These are phyloP conservation scores for Nicotiana obtusifolia DNA, from an alignment of 257 asterid species.

Conservation along the genomic window DNA sequence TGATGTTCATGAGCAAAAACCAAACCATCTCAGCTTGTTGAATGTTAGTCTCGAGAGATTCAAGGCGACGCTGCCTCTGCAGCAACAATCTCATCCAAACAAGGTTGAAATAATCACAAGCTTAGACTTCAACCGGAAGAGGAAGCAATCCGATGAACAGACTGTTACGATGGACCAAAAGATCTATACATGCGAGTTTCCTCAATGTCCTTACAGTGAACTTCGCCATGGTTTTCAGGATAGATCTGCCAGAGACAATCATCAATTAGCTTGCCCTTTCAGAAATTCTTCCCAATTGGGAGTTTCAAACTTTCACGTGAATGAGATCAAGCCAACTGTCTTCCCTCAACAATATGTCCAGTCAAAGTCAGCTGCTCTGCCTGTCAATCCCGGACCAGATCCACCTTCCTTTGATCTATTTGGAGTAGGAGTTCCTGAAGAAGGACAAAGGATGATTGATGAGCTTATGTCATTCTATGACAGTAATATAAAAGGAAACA, in stretches of 20 bases:
- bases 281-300: conserved; percentile 31
- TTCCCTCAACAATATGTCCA: conserved; percentile 45
- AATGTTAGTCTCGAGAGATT: conserved; percentile 33
- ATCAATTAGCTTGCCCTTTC: conserved; percentile 60
- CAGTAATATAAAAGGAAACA: conserved; percentile 38
- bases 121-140: conserved; percentile 55
- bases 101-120: conserved; percentile 37
- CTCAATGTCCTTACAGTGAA: conserved; percentile 61
- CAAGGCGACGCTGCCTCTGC: conserved; percentile 30
- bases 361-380: conserved; percentile 22
- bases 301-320: conserved; percentile 32
- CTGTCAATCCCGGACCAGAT: conserved; percentile 12
- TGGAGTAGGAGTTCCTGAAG: conserved; percentile 65
- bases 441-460: conserved; percentile 57
- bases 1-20: conserved; percentile 66
- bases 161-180: conserved; percentile 41
- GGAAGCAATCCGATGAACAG: conserved; percentile 44
- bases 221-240: conserved; percentile 59
- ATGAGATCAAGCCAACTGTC: conserved; percentile 36
- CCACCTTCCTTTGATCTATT: conserved; percentile 40
- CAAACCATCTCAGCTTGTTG: conserved; percentile 38
- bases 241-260: conserved; percentile 55
- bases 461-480: conserved; percentile 70
- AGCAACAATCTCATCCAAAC: conserved; percentile 26
- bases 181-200: conserved; percentile 62